These are phyloP conservation scores for Auriscalpium orientale DNA, from an alignment of 768 basidiomycete species.

Conservation along the genomic window DNA sequence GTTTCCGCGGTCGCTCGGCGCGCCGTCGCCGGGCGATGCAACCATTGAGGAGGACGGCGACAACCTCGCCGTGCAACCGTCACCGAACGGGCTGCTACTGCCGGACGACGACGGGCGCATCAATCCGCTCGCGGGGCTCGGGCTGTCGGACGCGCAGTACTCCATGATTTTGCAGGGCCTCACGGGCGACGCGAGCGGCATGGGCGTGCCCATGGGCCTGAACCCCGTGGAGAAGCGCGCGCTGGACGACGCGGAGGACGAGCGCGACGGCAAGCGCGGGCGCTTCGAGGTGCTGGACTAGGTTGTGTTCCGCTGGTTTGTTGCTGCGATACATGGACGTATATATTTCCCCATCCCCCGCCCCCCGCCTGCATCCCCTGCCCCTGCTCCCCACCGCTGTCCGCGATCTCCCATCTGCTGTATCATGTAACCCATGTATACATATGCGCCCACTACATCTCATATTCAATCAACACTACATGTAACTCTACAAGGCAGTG, in stretches of 20 bases:
- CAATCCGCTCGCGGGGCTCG: slow-evolving; percentile 84
- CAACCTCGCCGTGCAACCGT: slow-evolving; percentile 26
- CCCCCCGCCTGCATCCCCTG: no score
- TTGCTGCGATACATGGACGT: no score
- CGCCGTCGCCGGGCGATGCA: neutral
- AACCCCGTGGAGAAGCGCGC: slow-evolving; percentile 13
- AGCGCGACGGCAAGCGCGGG: slow-evolving; percentile 30
- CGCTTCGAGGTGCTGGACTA: slow-evolving; percentile 34
- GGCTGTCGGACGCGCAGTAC: slow-evolving; percentile 86
- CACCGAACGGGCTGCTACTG: slow-evolving; percentile 4
- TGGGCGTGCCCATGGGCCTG: slow-evolving; percentile 6
- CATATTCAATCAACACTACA: no score
- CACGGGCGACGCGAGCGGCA: slow-evolving; percentile 48
- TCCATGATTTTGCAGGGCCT: slow-evolving; percentile 67
- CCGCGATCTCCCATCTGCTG: no score
- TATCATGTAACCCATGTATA: no score
- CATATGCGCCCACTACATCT: no score
- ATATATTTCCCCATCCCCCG: no score
- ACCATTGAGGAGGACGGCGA: slow-evolving; percentile 38
- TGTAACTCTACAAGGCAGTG: no score
- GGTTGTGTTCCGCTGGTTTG: no score
- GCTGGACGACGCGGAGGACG: slow-evolving; percentile 24
- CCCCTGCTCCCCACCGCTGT: no score
- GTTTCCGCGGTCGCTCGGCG: slow-evolving; percentile 10
- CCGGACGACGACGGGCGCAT: slow-evolving; percentile 26